Conservation (phyloP, 345 rosid species). For the Diplotaxis tenuifolia region DNA sequence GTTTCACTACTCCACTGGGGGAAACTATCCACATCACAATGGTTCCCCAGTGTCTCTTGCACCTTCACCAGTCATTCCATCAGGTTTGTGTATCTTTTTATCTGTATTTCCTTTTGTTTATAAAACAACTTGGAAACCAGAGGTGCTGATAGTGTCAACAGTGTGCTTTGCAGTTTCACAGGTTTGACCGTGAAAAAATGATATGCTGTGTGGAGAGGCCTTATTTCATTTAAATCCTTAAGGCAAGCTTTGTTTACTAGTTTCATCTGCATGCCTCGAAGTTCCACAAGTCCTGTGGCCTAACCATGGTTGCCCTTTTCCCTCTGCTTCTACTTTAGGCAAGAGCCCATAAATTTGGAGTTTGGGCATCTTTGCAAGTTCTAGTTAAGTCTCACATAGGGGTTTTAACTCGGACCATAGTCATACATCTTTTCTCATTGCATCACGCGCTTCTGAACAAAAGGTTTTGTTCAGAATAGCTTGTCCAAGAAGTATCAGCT, state of each 20-base stretch:
- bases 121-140: conserved; percentile 13
- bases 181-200: conserved; percentile 78
- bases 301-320: conserved; percentile 78
- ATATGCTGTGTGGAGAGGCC: too few species aligned
- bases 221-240: neutral
- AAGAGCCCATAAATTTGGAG: conserved; percentile 44
- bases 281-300: conserved; percentile 60
- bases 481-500: conserved; percentile 42
- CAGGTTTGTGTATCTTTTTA: conserved; percentile 49
- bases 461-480: conserved; percentile 49
- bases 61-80: conserved; percentile 74
- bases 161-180: conserved; percentile 98
- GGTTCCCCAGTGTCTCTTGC: conserved; percentile 78
- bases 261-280: conserved; percentile 39
- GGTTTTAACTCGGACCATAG: conserved; percentile 45
- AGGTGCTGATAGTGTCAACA: conserved; percentile 74
- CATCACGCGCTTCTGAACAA: conserved; percentile 35
- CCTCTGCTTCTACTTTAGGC: conserved; percentile 36
- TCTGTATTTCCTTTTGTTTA: neutral
- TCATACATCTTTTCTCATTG: conserved; percentile 29
- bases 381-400: conserved; percentile 54
- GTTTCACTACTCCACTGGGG: conserved; percentile 71
- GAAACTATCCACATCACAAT: conserved; percentile 67
- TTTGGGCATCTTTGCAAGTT: conserved; percentile 47
- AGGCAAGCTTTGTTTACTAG: conserved; percentile 31